Evolutionary conservation across 345 rosid genomes (phyloP).

Genomic region (Lepidium sativum): DNA sequence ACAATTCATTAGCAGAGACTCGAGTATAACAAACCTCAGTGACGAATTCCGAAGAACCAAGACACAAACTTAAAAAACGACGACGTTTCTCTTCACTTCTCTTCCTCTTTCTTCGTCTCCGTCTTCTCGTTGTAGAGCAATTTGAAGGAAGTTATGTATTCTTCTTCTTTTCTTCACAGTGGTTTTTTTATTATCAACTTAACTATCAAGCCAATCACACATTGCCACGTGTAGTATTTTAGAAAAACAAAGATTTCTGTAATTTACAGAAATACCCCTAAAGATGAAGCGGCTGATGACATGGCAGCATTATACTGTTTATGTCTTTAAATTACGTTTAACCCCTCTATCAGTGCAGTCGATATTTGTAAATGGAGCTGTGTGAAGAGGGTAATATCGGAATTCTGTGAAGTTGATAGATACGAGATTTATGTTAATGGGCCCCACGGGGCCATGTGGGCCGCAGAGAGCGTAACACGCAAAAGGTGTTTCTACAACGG

Average conservation of each 20-base stretch:
- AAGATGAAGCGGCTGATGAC: slow-evolving; percentile 17
- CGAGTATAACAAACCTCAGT: slow-evolving; percentile 1
- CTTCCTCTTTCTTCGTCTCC: background rate
- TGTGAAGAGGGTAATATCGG: slow-evolving; percentile 1
- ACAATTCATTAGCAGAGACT: background rate
- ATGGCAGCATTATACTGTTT: slow-evolving; percentile 7
- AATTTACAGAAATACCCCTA: slow-evolving; percentile 7
- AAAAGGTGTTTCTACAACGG: slow-evolving; percentile 24
- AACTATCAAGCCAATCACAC: background rate
- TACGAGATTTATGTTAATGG: background rate
- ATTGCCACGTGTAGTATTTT: background rate
- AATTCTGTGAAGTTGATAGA: background rate
- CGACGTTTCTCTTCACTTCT: background rate
- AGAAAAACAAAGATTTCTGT: background rate
- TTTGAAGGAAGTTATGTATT: background rate
- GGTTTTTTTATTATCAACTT: background rate
- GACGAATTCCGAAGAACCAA: background rate
- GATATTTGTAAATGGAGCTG: background rate
- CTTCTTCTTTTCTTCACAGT: background rate
- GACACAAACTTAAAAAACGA: background rate
- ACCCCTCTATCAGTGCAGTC: background rate
- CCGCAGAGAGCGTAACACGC: slow-evolving; percentile 27
- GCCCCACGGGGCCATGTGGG: slow-evolving; percentile 23
- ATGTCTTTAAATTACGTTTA: slow-evolving; percentile 1
- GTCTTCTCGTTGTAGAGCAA: slow-evolving; percentile 3